Conservation (phyloP, 768 basidiomycete genomes). For the Amanita muscaria region DNA sequence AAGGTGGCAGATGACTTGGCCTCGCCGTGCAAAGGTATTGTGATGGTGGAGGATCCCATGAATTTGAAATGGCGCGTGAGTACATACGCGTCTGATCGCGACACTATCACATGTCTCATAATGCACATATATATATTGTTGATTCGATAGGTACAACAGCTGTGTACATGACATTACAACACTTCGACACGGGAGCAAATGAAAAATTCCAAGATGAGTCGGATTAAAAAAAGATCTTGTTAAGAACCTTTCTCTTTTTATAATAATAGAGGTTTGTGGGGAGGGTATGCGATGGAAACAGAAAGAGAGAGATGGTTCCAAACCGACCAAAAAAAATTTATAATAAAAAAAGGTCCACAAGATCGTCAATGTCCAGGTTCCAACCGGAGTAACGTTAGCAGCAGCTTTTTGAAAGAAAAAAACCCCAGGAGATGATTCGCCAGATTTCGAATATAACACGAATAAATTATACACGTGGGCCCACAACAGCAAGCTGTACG, state of each 20-base stretch:
- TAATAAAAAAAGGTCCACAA: slow-evolving; percentile 2
- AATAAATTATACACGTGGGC: not conserved
- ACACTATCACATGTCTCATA: not conserved
- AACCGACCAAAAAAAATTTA: not conserved
- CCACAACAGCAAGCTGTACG: not conserved
- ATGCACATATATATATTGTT: not conserved
- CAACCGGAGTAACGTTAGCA: not conserved
- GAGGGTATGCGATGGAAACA: not conserved
- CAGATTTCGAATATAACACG: not conserved
- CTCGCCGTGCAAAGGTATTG: slow-evolving; percentile 33
- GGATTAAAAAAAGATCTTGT: too few species aligned
- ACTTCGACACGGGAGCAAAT: too few species aligned
- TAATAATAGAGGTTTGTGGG: too few species aligned
- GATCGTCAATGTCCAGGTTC: not conserved
- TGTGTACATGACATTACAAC: not conserved
- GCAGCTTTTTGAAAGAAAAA: too few species aligned
- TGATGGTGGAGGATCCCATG: slow-evolving; percentile 14
- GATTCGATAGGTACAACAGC: not conserved
- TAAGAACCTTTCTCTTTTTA: too few species aligned
- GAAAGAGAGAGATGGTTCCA: not conserved
- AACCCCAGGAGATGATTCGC: too few species aligned
- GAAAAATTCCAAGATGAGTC: too few species aligned
- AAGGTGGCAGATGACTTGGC: slow-evolving; percentile 35
- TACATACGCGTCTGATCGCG: too few species aligned
- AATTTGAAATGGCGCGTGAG: not conserved